Base-by-base conservation (phyloP, 257 asterid genomes). In the Fraxinus quadrangulata region DNA sequence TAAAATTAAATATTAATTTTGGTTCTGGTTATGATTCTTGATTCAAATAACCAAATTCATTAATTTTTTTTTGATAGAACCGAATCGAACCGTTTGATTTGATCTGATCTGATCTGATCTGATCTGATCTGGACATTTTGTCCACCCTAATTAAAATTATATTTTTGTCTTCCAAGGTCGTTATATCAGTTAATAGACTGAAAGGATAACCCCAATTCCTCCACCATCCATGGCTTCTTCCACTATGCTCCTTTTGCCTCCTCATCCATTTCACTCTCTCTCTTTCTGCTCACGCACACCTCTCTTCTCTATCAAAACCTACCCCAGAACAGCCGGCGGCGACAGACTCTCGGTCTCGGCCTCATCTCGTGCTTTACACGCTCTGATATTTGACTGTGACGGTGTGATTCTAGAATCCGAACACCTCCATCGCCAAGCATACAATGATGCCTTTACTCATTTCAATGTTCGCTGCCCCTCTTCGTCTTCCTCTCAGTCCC, bases 381-480 rank as follows among this genome's bases (percentile, higher is more conserved):
- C 99, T 34, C 86, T 93, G 70, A 88, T 93, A 67, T 95, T 95
- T 84, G 99, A 95, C 68, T 95, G 98, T 75, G 98, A 93, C 54
- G 98, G 97, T 65, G 98, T 95, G 1, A 95, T 93, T 49, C 82
- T 95, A 19, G 98, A 95, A 87, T 95, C 98, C 1, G 97, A 95
- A 73, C 97, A 93, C 80, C 92, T 95, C 70, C 99, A 95, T 79
- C 96, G 96, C 63, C 94, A 93, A 84, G 99, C 99, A 16, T 95
- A 95, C 71, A 95, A 95, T 73, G 98, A 95, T 6, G 99, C 98
- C 31, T 93, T 95, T 77, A 79, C 88, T 36, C 91, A 95, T 80
- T 93, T 93, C 84, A 84, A 89, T 69, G 96, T 93, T 51, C 90
- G 92, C 6, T 91, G 96, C 83, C 90, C 93, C 6, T 45, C 80